Evolutionary conservation across 2,329 filamentous ascomycete species (phyloP).

Genomic region (Exophiala calicioides): DNA sequence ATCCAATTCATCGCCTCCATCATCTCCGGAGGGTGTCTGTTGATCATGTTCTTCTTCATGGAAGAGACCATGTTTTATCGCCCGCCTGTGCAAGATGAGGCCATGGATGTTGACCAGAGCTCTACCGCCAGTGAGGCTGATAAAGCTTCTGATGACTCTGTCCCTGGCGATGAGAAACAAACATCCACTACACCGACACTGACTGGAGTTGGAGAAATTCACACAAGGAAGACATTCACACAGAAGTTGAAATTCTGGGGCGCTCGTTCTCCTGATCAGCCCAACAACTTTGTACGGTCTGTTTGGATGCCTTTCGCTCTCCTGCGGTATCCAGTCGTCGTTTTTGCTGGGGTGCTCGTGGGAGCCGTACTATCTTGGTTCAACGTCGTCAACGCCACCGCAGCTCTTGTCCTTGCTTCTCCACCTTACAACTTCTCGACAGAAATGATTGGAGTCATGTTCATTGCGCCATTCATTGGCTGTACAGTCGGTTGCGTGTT

Average conservation of each 20-base stretch:
- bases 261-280: conserved; percentile 24
- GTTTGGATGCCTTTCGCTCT: conserved; percentile 21
- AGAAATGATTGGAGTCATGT: conserved; percentile 9
- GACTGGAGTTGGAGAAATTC: conserved; percentile 2
- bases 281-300: conserved; percentile 24
- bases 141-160: conserved; percentile 4
- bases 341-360: conserved; percentile 40
- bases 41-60: conserved; percentile 53
- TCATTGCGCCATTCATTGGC: conserved; percentile 36
- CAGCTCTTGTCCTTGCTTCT: conserved; percentile 40
- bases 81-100: conserved; percentile 10
- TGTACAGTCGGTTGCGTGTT: conserved; percentile 40
- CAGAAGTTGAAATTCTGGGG: conserved; percentile 24
- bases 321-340: conserved; percentile 36
- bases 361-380: conserved; percentile 42
- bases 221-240: conserved; percentile 14
- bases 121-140: conserved; percentile 6
- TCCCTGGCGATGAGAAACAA: conserved; percentile 6
- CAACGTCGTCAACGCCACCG: conserved; percentile 44
- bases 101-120: conserved; percentile 7
- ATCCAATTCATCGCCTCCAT: conserved; percentile 55
- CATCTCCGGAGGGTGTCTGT: conserved; percentile 49
- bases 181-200: neutral
- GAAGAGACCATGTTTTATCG: conserved; percentile 49
- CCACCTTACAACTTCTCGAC: conserved; percentile 40